Evolutionary conservation across 148 eudicot genomes (phyloP).

Genomic region (Chenopodium suecicum): DNA sequence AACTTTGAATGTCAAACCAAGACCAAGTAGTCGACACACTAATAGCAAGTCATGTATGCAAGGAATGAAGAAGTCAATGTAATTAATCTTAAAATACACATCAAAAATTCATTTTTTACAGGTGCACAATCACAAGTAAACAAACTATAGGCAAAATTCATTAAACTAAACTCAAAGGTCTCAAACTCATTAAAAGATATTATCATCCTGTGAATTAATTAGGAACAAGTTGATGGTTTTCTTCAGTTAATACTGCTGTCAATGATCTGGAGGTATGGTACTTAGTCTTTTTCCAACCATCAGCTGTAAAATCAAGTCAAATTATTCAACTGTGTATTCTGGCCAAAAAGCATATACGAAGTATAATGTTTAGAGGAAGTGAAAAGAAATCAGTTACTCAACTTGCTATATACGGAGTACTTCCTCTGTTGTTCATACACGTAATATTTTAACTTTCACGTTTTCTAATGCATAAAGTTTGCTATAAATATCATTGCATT

Average conservation of each 20-base stretch:
- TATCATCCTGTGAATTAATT: neutral
- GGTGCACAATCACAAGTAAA: neutral
- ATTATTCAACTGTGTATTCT: neutral
- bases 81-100: neutral
- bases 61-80: slow-evolving; percentile 19
- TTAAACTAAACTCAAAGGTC: neutral
- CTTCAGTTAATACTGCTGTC: neutral
- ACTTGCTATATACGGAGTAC: too few relatives aligned
- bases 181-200: neutral
- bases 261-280: neutral
- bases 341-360: neutral
- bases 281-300: neutral
- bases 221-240: neutral
- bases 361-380: neutral
- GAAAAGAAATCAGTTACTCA: neutral
- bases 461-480: too few relatives aligned
- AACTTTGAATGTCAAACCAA: neutral
- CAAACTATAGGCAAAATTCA: neutral
- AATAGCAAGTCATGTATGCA: slow-evolving; percentile 4
- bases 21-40: slow-evolving; percentile 21
- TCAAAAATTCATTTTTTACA: neutral
- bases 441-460: too few relatives aligned
- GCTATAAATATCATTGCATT: too few relatives aligned
- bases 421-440: too few relatives aligned
- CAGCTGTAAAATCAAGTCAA: neutral